Percentiles rank a stretch among this genome's conserved stretches.
These are phyloP conservation scores for Zelonia costaricensis DNA, from an alignment of 208 protist species.

Conservation along the genomic window DNA sequence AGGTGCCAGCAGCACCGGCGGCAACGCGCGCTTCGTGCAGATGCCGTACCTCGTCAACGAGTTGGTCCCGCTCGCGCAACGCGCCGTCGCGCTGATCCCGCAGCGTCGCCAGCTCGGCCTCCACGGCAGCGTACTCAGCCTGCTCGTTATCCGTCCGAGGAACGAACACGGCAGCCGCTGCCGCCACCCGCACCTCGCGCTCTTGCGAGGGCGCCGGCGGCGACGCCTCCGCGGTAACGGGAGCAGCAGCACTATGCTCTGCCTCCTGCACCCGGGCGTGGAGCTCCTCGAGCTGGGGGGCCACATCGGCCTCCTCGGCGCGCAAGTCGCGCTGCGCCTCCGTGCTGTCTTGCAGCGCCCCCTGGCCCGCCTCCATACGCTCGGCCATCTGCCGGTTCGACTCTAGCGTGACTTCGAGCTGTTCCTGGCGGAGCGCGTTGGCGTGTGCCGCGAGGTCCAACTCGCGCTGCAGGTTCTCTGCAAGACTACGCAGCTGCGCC, in stretches of 20 bases:
- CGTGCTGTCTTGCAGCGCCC: constrained; percentile 1
- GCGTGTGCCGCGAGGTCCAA: constrained; percentile 19
- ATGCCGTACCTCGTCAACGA: constrained; percentile 10
- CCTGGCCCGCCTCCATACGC: not conserved
- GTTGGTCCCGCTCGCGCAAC: constrained; percentile 3
- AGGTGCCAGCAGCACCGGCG: too few species aligned
- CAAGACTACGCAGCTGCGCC: constrained; percentile 17
- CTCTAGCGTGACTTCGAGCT: constrained; percentile 15
- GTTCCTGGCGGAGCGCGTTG: constrained; percentile 24
- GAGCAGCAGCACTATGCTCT: not conserved
- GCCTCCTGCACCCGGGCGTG: not conserved
- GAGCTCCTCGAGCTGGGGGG: constrained; percentile 3
- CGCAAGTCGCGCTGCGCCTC: constrained; percentile 6
- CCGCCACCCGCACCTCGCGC: not conserved
- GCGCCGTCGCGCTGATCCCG: constrained; percentile 5
- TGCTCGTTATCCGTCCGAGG: not conserved
- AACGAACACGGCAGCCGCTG: not conserved
- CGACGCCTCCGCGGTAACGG: not conserved
- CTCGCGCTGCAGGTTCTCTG: constrained; percentile 23
- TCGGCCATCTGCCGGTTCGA: constrained; percentile 11
- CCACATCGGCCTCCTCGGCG: constrained; percentile 5
- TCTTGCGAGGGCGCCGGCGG: not conserved
- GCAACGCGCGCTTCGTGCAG: not conserved
- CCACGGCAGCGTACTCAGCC: not conserved
- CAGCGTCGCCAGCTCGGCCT: constrained; percentile 11